Evolutionary conservation across 1,139 yeast genomes (phyloP).

Genomic region (Geotrichum histeridarum): DNA sequence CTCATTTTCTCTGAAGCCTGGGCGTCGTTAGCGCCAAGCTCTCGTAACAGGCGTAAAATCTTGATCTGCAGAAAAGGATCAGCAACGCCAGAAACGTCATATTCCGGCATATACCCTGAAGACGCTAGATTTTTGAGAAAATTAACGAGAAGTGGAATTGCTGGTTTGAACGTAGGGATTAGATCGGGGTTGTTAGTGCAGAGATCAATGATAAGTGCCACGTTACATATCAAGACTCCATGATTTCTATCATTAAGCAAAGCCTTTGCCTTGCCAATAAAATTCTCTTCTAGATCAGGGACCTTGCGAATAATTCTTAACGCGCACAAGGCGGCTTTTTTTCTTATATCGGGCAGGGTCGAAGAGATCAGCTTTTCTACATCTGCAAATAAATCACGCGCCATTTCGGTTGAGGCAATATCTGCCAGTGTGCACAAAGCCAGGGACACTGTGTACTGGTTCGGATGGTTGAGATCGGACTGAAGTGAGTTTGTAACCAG

Average conservation of each 20-base stretch:
- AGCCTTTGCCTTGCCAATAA: slow-evolving; percentile 51
- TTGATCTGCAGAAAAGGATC: slow-evolving; percentile 87
- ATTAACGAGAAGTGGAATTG: slow-evolving; percentile 36
- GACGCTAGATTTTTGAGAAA: slow-evolving; percentile 57
- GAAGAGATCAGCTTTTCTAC: slow-evolving; percentile 65
- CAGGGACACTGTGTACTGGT: slow-evolving; percentile 77
- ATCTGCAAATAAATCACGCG: slow-evolving; percentile 83
- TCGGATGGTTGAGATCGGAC: slow-evolving; percentile 81
- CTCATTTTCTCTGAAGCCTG: slow-evolving; percentile 61
- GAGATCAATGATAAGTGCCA: slow-evolving; percentile 57
- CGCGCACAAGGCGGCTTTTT: slow-evolving; percentile 79
- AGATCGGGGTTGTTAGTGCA: slow-evolving; percentile 46
- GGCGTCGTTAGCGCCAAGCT: slow-evolving; percentile 46
- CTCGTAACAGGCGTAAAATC: slow-evolving; percentile 52
- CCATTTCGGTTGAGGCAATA: slow-evolving; percentile 84
- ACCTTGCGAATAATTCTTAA: slow-evolving; percentile 51
- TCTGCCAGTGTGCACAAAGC: slow-evolving; percentile 89
- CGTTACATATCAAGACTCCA: slow-evolving; percentile 68
- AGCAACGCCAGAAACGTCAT: slow-evolving; percentile 76
- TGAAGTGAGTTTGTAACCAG: slow-evolving; percentile 86
- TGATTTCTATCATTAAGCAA: slow-evolving; percentile 62
- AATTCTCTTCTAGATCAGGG: slow-evolving; percentile 71
- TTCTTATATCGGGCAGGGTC: slow-evolving; percentile 64
- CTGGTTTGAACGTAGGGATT: slow-evolving; percentile 34
- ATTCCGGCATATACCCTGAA: slow-evolving; percentile 79